Conservation (phyloP, 345 rosid genomes). For the Linum lewisii region DNA sequence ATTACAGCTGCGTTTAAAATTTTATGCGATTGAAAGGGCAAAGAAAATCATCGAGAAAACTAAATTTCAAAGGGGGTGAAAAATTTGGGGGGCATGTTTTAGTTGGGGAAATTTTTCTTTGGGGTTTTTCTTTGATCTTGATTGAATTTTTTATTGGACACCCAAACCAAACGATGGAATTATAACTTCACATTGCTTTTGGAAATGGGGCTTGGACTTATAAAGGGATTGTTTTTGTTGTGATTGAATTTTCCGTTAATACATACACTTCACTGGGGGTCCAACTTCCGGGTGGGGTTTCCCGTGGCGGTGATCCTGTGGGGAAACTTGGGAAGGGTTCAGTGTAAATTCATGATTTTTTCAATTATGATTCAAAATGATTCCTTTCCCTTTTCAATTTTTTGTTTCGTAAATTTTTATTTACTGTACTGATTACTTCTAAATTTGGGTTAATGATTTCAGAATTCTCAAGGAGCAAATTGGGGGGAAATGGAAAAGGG, state of each 20-base stretch:
- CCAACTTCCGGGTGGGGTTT: slow-evolving; percentile 95
- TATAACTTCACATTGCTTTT: no score
- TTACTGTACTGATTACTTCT: background rate
- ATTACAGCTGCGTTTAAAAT: slow-evolving; percentile 27
- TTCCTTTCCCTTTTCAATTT: background rate
- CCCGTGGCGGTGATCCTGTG: slow-evolving; percentile 96
- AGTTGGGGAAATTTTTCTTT: slow-evolving; percentile 43
- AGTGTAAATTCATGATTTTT: slow-evolving; percentile 43
- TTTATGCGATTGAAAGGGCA: slow-evolving; percentile 20
- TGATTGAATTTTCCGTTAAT: no score
- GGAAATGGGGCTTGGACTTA: no score
- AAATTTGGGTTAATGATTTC: no score
- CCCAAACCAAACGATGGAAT: no score
- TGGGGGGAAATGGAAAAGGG: no score
- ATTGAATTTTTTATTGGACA: slow-evolving; percentile 38
- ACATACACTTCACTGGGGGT: slow-evolving; percentile 56
- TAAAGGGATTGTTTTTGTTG: no score
- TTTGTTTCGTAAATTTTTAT: slow-evolving; percentile 1
- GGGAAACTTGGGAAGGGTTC: slow-evolving; percentile 87
- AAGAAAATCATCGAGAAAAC: slow-evolving; percentile 17
- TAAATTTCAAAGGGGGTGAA: slow-evolving; percentile 36
- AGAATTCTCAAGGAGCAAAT: slow-evolving; percentile 81
- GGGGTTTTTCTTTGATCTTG: slow-evolving; percentile 50
- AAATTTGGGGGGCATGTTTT: slow-evolving; percentile 36
- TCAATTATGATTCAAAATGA: slow-evolving; percentile 15